phyloP scores from a whole-genome alignment of 352 stramenopile genomes.

The Aphanomyces cochlioides region DNA sequence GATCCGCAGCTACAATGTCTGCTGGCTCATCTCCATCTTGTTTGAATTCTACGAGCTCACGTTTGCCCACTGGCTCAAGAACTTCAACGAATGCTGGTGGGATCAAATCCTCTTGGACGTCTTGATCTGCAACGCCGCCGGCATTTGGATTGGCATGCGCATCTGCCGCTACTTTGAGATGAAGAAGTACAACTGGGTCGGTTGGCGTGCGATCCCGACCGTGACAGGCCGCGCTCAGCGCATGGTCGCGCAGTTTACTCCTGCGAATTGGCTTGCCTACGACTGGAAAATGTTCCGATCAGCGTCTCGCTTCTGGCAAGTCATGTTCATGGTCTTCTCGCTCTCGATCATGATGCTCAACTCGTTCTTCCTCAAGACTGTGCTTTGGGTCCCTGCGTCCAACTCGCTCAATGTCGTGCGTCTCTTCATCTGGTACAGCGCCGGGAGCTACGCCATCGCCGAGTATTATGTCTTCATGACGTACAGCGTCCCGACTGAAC shows the following conservation, averaged over 20 bases:
- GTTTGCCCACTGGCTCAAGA: constrained; percentile 88
- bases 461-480: constrained; percentile 90
- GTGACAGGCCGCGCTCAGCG: constrained; percentile 74
- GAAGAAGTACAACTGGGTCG: constrained; percentile 87
- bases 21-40: constrained; percentile 77
- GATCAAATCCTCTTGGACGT: constrained; percentile 92
- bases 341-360: constrained; percentile 93
- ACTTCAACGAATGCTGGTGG: constrained; percentile 97
- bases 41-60: constrained; percentile 86
- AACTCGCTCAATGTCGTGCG: constrained; percentile 79
- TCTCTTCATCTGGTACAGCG: constrained; percentile 78
- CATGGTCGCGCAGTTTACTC: constrained; percentile 85
- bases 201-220: constrained; percentile 81
- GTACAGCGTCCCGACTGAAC: constrained; percentile 54
- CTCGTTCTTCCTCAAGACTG: constrained; percentile 94
- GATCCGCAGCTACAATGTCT: constrained; percentile 80
- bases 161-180: constrained; percentile 85
- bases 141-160: constrained; percentile 87
- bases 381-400: constrained; percentile 84
- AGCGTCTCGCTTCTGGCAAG: constrained; percentile 85
- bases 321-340: constrained; percentile 87
- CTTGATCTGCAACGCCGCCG: constrained; percentile 90
- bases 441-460: constrained; percentile 79
- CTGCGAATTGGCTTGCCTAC: constrained; percentile 88
- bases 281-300: constrained; percentile 93